phyloP scores from a whole-genome alignment of 2,329 filamentous ascomycete species.

The Bipolaris gigantea region DNA sequence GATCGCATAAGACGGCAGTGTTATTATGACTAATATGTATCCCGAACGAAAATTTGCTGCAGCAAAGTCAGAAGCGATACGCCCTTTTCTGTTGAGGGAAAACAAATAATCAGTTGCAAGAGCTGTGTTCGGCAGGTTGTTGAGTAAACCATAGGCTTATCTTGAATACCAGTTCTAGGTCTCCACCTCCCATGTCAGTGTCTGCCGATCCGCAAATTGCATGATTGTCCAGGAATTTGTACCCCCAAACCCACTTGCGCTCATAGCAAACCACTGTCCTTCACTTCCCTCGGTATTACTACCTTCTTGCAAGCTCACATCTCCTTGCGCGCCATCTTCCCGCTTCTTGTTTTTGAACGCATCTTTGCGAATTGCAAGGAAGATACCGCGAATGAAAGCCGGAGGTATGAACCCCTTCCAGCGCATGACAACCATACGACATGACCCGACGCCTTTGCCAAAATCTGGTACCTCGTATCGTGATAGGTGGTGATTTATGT shows the following conservation, averaged over 20 bases:
- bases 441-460: constrained; percentile 11
- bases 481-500: constrained; percentile 69
- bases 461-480: constrained; percentile 63
- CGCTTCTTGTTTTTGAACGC: constrained; percentile 21
- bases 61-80: too few relatives aligned
- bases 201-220: constrained; percentile 38
- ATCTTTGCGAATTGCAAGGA: constrained; percentile 26
- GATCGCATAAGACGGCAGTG: too few relatives aligned
- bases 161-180: constrained; percentile 4
- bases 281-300: constrained; percentile 14
- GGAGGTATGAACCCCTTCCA: constrained; percentile 51
- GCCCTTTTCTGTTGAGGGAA: too few relatives aligned
- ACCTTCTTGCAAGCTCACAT: constrained; percentile 10
- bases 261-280: constrained; percentile 36
- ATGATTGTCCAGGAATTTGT: constrained; percentile 35
- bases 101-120: too few relatives aligned
- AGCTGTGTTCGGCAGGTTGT: background rate
- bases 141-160: too few relatives aligned
- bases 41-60: background rate
- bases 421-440: constrained; percentile 41
- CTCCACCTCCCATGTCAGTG: constrained; percentile 40
- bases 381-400: constrained; percentile 37
- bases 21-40: background rate
- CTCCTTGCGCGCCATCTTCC: constrained; percentile 12
- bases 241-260: constrained; percentile 35